Base-by-base conservation (phyloP, 2,329 filamentous ascomycete genomes). In the Apiospora marii region DNA sequence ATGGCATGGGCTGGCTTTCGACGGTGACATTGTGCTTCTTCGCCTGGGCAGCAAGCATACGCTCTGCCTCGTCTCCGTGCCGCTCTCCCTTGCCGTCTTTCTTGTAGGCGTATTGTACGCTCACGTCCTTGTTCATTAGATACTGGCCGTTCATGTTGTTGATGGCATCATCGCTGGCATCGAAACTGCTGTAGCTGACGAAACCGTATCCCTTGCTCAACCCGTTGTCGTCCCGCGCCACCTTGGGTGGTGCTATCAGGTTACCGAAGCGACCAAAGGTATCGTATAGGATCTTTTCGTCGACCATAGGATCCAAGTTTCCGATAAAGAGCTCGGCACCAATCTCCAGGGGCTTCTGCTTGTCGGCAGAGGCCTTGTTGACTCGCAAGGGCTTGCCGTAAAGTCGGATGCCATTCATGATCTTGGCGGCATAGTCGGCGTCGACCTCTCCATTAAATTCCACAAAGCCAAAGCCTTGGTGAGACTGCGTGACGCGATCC, bases 381-480 rank as follows among this genome's bases (percentile, higher is more conserved):
- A 99, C 96, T 79, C 96, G 93, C 78, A 99, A 93, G 24, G 95
- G 95, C 82, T 98, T 98, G 76, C 95, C 95, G 83, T 93, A 98
- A 34, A 99, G 87, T 74, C 95, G 92, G 77, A 98, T 92, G 81
- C 96, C 94, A 85, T 98, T 98, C 93, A 98, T 97, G 77, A 98
- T 94, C 81, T 96, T 93, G 78, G 95, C 93, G 30, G 96, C 96
- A 85, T 99, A 99, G 82, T 98, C 96, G 78, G 96, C 96, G 83
- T 98, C 96, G 80, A 95, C 92, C 81, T 98, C 95, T 77, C 93
- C 95, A 80, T 95, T 96, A 83, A 98, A 99, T 84, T 99, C 96
- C 83, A 99, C 96, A 84, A 99, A 99, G 79, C 96, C 96, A 87
- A 98, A 99, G 78, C 96, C 96, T 84, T 98, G 96, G 83, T 99